Conservation (phyloP, 176 grass and related monocot species). For the Phragmites australis region DNA sequence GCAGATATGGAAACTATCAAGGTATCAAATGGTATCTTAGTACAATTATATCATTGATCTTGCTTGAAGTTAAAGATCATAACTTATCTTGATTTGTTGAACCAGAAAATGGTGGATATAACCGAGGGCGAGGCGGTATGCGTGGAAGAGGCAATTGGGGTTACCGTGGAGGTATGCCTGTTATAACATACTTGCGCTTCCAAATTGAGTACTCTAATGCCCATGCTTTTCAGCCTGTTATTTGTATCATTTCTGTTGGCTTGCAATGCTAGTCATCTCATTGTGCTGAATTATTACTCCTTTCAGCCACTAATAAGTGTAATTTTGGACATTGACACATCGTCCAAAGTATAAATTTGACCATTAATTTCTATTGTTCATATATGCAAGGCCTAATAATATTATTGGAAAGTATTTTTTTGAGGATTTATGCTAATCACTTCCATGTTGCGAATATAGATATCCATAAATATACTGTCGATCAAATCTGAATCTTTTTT, state of each 20-base stretch:
- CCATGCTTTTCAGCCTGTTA: not conserved
- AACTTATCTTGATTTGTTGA: slow-evolving; percentile 15
- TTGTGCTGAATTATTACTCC: not conserved
- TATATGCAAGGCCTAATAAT: not conserved
- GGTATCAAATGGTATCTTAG: slow-evolving; percentile 35
- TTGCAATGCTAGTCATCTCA: not conserved
- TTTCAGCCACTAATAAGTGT: not conserved
- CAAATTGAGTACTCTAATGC: not conserved
- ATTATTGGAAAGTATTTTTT: not conserved
- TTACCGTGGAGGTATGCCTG: slow-evolving; percentile 59
- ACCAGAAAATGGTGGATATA: slow-evolving; percentile 83
- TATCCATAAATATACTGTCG: not conserved
- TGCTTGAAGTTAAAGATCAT: not conserved
- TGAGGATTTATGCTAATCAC: not conserved
- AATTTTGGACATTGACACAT: not conserved
- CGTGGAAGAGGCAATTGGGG: slow-evolving; percentile 66
- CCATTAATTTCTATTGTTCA: not conserved
- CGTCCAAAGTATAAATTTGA: not conserved
- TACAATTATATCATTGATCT: not conserved
- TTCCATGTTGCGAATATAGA: not conserved
- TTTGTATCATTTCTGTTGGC: not conserved
- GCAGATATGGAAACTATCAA: slow-evolving; percentile 61
- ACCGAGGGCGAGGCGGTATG: slow-evolving; percentile 58
- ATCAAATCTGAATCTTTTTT: not conserved
- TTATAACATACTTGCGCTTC: not conserved